Conservation (phyloP, 2,329 filamentous ascomycete genomes). For the Pseudogymnoascus sp. region DNA sequence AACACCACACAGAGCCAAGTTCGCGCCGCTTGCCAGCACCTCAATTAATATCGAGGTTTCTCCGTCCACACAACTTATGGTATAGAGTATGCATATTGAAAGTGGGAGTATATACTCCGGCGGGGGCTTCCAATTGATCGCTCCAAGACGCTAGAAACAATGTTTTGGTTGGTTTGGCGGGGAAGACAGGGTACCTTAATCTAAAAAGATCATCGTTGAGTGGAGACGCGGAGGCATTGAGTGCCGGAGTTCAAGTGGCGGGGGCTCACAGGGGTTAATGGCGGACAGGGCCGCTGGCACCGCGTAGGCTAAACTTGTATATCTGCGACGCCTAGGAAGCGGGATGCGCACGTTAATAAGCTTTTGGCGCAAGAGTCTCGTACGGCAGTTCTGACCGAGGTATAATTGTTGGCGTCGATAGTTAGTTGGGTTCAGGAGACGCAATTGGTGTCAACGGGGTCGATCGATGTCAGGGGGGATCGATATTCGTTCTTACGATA, state of each 20-base stretch:
- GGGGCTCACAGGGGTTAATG: neutral
- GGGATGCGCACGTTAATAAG: neutral
- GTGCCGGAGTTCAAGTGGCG: neutral
- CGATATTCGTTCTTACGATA: too few relatives aligned
- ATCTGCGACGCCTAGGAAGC: neutral
- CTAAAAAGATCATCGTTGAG: neutral
- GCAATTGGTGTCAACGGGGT: neutral
- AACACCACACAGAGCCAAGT: neutral
- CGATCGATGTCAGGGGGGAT: neutral
- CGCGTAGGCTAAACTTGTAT: neutral
- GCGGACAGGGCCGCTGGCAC: neutral
- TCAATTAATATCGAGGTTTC: neutral
- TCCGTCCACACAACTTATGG: neutral
- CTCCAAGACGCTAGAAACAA: neutral
- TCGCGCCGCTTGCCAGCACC: neutral
- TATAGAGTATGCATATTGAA: neutral
- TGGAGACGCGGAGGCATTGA: neutral
- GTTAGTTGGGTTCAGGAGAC: neutral
- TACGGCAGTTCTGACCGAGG: neutral
- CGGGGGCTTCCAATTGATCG: constrained; percentile 1
- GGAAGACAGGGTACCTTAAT: constrained; percentile 5
- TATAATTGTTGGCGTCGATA: neutral
- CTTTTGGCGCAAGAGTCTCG: neutral
- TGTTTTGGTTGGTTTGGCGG: neutral
- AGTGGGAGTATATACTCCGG: neutral